A percentile compares a stretch with the other conserved stretches of the same genome.
Evolutionary conservation across 768 basidiomycete genomes (phyloP).

Genomic region (Nidularia pulvinata): DNA sequence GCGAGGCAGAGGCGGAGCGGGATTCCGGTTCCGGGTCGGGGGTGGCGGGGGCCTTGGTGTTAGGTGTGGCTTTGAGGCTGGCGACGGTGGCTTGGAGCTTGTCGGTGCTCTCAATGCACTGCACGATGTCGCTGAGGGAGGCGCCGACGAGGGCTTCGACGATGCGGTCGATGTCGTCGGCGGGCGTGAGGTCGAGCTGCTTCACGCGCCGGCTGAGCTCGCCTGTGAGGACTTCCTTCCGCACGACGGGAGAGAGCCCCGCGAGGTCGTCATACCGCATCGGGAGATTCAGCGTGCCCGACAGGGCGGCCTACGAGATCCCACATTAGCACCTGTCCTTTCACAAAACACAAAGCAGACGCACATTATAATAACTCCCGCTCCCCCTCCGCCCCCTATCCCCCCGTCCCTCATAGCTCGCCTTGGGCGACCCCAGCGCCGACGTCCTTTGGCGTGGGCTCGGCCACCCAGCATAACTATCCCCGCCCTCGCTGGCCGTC

Average conservation of each 20-base stretch:
- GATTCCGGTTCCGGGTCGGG: conserved; percentile 52
- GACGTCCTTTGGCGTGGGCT: conserved; percentile 64
- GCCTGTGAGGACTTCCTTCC: conserved; percentile 83
- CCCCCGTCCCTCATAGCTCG: conserved; percentile 49
- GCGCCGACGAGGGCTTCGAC: conserved; percentile 74
- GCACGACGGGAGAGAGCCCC: conserved; percentile 81
- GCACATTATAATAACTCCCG: conserved; percentile 85
- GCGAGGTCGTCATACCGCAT: conserved; percentile 90
- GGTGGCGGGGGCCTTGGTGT: not conserved
- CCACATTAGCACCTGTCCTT: not conserved
- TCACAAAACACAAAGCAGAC: no score
- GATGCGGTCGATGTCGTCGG: conserved; percentile 57
- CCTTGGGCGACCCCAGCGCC: conserved; percentile 55
- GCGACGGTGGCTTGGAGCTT: conserved; percentile 69
- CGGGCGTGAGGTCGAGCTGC: conserved; percentile 47
- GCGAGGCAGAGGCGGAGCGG: conserved; percentile 54
- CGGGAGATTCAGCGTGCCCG: conserved; percentile 77
- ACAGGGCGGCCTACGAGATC: conserved; percentile 66
- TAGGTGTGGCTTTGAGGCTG: conserved; percentile 25
- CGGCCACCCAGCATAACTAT: conserved; percentile 71
- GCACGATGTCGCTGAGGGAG: conserved; percentile 76
- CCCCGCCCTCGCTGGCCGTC: conserved; percentile 79
- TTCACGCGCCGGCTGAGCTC: conserved; percentile 80
- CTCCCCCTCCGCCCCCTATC: conserved; percentile 77
- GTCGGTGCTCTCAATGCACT: conserved; percentile 68